Conservation (phyloP, 768 basidiomycete genomes). For the Gymnopilus dilepis region DNA sequence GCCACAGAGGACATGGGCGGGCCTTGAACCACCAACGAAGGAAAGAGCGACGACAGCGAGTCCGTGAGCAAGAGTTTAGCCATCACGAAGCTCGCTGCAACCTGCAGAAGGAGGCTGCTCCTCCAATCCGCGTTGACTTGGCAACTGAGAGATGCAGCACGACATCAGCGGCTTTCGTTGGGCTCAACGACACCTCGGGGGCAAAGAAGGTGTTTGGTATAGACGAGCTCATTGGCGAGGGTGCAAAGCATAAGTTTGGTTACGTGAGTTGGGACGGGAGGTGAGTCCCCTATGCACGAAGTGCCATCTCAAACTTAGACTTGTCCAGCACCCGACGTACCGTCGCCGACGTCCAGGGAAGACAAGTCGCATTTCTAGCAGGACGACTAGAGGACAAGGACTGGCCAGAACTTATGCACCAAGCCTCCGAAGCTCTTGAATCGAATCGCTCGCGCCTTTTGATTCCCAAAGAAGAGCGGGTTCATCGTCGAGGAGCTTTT, state of each 20-base stretch:
- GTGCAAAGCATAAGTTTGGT: neutral
- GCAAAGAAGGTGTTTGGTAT: neutral
- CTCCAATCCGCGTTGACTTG: too few species aligned
- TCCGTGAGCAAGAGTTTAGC: too few species aligned
- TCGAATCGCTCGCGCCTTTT: neutral
- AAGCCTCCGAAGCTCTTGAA: slow-evolving; percentile 5
- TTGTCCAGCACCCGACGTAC: neutral
- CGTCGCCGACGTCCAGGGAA: neutral
- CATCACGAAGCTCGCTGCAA: too few species aligned
- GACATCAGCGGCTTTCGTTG: neutral
- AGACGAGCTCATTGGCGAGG: neutral
- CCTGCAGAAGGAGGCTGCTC: too few species aligned
- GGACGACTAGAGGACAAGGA: slow-evolving; percentile 3
- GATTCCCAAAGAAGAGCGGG: neutral
- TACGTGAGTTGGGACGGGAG: slow-evolving; percentile 10
- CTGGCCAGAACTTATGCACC: slow-evolving; percentile 1
- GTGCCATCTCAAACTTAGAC: too few species aligned
- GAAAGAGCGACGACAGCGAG: too few species aligned
- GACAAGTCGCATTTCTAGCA: slow-evolving; percentile 8
- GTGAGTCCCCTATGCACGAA: neutral
- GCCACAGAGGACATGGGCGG: too few species aligned
- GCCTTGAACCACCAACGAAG: too few species aligned
- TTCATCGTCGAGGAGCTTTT: slow-evolving; percentile 13
- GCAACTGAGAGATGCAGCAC: too few species aligned
- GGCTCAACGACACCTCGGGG: neutral